phyloP scores from a whole-genome alignment of 345 rosid genomes.

The Camelina neglecta region DNA sequence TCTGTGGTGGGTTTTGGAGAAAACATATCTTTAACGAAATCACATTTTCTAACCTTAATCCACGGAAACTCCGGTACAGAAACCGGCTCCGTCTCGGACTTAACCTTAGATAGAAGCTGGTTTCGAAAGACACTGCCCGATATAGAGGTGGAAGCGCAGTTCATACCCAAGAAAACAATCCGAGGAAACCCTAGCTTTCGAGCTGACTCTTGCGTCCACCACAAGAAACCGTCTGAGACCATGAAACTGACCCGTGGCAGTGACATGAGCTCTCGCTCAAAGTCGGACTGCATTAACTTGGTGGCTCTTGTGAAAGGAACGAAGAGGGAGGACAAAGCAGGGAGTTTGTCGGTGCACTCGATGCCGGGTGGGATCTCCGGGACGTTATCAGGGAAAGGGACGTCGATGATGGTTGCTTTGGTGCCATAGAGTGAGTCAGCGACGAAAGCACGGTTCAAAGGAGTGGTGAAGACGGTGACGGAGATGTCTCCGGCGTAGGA shows the following conservation, averaged over 20 bases:
- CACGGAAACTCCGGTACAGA: conserved; percentile 11
- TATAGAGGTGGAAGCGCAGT: conserved; percentile 9
- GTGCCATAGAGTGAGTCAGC: conserved; percentile 17
- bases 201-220: conserved; percentile 27
- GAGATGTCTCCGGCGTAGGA: conserved; percentile 15
- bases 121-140: conserved; percentile 8
- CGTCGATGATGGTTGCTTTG: conserved; percentile 14
- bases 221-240: conserved; percentile 21
- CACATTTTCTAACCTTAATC: conserved; percentile 26
- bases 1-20: conserved; percentile 4
- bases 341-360: conserved; percentile 3
- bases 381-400: neutral
- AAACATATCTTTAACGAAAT: conserved; percentile 18
- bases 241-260: conserved; percentile 9
- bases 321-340: neutral
- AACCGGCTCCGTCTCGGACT: conserved; percentile 3
- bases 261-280: conserved; percentile 13
- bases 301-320: conserved; percentile 23
- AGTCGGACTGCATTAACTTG: conserved; percentile 17
- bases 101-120: conserved; percentile 20
- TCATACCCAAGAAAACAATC: conserved; percentile 22
- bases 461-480: conserved; percentile 18
- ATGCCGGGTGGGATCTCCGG: conserved; percentile 1
- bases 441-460: conserved; percentile 14
- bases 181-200: conserved; percentile 20